Base-by-base conservation (phyloP, 2,329 filamentous ascomycete genomes). In the Thielaviopsis populi region DNA sequence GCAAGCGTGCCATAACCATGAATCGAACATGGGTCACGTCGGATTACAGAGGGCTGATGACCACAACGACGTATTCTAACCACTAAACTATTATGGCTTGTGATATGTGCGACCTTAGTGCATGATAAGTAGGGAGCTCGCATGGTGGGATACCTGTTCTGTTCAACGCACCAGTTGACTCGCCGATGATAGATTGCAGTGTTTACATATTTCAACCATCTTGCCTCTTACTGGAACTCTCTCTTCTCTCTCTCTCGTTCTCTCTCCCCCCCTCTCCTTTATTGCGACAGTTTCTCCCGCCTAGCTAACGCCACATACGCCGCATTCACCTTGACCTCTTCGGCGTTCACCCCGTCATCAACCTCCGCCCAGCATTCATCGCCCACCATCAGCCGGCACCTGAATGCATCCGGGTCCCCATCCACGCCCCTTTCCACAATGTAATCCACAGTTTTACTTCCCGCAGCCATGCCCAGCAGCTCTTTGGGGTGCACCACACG, bases 401-500 rank as follows among this genome's bases (percentile, higher is more conserved):
- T 72, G 22, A 76, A 68, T 6, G 72, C 70, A 71, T 90, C 91
- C 41, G 74, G 71, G 0, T 89, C 79, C 33, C 71, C 78, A 63
- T 79, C 73, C 1, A 63, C 72, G 2, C 75, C 78, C 0, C 83
- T 83, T 40, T 87, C 68, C 54, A 78, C 74, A 0, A 86, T 85
- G 8, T 95, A 73, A 65, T 83, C 78, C 71, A 63, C 61, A 1
- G 37, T 33, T 6, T 33, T 40, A 1, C 19, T 42, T 2, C 60
- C 60, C 3, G 60, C 54, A n/a, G 53, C 19, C 37, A 24, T 63
- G 6, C 61, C 59, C 4, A 65, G 42, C 7, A 50, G 61, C 17
- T 89, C 85, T 72, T 89, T 91, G 0, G 83, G 83, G 66, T 86
- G 83, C 67, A 76, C 70, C 6, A 79, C 70, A n/a, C 85, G 78